Conservation (phyloP, 306 rosid genomes). For the Herpetospermum pedunculosum region DNA sequence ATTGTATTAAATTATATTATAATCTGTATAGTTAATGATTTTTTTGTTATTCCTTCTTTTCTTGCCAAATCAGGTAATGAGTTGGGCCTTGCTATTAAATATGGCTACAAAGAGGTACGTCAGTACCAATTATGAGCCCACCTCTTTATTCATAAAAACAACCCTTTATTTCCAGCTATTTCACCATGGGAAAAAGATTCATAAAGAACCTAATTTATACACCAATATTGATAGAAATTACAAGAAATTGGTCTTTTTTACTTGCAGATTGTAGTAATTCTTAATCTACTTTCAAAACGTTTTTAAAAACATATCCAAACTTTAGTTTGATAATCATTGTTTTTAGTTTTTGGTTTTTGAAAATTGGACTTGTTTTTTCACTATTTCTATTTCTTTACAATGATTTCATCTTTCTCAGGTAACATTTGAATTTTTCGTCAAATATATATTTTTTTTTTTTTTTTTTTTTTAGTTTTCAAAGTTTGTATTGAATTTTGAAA, state of each 20-base stretch:
- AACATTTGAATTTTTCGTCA: too few relatives aligned
- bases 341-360: too few relatives aligned
- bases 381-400: too few relatives aligned
- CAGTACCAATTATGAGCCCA: not conserved
- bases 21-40: not conserved
- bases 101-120: not conserved
- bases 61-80: not conserved
- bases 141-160: not conserved
- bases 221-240: not conserved
- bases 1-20: not conserved
- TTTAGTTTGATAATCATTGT: too few relatives aligned
- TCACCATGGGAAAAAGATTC: not conserved
- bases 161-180: not conserved
- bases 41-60: not conserved
- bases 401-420: too few relatives aligned
- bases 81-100: conserved; percentile 1
- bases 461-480: too few relatives aligned
- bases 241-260: not conserved
- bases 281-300: not conserved
- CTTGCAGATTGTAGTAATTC: not conserved
- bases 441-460: too few relatives aligned
- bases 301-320: not conserved
- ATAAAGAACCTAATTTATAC: not conserved
- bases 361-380: too few relatives aligned
- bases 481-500: too few relatives aligned